Percentiles rank a stretch among this genome's conserved stretches.
These are phyloP conservation scores for Blastomyces parvus DNA, from an alignment of 2,329 filamentous ascomycete species.

Conservation along the genomic window DNA sequence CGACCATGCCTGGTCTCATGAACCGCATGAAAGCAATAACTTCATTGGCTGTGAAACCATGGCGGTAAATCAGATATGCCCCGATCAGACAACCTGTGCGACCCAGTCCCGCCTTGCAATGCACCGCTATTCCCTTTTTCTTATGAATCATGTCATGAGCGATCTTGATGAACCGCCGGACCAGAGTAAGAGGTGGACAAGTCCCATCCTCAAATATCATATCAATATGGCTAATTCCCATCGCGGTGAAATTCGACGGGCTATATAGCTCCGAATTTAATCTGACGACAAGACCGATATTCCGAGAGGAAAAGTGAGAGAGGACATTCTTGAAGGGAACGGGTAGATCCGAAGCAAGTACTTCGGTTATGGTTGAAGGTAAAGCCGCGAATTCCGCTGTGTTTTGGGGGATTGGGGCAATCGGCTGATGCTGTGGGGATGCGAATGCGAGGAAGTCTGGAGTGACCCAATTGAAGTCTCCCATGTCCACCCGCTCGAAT, in stretches of 20 bases:
- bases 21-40: constrained; percentile 98
- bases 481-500: constrained; percentile 92
- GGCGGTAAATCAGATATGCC: constrained; percentile 92
- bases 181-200: constrained; percentile 78
- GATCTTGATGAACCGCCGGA: constrained; percentile 87
- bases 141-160: constrained; percentile 90
- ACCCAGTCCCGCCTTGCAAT: constrained; percentile 95
- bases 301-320: constrained; percentile 73
- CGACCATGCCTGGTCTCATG: constrained; percentile 98
- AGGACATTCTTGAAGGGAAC: constrained; percentile 93
- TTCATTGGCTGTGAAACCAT: constrained; percentile 95
- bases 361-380: constrained; percentile 63
- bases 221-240: constrained; percentile 91
- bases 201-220: constrained; percentile 99
- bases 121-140: constrained; percentile 89
- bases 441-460: constrained; percentile 93
- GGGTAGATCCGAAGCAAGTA: constrained; percentile 63
- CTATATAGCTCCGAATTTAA: constrained; percentile 95
- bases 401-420: constrained; percentile 59
- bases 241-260: constrained; percentile 88
- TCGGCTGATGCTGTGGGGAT: constrained; percentile 76
- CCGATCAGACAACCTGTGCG: constrained; percentile 94
- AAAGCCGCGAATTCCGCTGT: constrained; percentile 66
- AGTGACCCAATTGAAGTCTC: constrained; percentile 99
- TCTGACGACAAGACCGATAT: constrained; percentile 87